Conservation (phyloP, 1,139 yeast genomes). For the Saccharomycopsis hybrid region DNA sequence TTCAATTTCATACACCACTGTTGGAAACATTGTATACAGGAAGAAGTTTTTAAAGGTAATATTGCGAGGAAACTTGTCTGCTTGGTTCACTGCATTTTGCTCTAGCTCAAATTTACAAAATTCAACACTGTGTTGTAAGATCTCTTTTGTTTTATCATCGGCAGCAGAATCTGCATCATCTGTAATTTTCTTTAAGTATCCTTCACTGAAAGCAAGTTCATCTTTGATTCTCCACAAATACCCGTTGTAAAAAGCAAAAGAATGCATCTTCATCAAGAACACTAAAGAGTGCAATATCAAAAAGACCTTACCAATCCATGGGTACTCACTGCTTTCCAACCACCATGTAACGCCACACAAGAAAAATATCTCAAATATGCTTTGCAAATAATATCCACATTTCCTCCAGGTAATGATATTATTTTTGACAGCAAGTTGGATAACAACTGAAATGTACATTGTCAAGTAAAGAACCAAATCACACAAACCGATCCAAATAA, state of each 20-base stretch:
- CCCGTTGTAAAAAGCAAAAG: conserved; percentile 84
- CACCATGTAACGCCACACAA: conserved; percentile 41
- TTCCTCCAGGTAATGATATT: conserved; percentile 48
- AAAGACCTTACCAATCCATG: conserved; percentile 88
- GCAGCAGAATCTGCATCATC: conserved; percentile 17
- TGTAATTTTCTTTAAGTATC: conserved; percentile 26
- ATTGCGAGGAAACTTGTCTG: conserved; percentile 56
- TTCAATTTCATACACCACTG: conserved; percentile 70
- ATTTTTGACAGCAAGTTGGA: conserved; percentile 46
- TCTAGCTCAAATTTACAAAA: conserved; percentile 61
- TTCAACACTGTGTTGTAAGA: conserved; percentile 42
- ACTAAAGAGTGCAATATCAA: conserved; percentile 79
- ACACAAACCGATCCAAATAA: conserved; percentile 57
- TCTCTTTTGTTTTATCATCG: conserved; percentile 20
- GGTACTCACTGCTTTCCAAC: conserved; percentile 48
- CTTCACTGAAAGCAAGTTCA: conserved; percentile 49
- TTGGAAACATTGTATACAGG: conserved; percentile 83
- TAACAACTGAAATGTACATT: conserved; percentile 46
- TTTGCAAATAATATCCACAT: conserved; percentile 56
- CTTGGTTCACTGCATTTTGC: conserved; percentile 31
- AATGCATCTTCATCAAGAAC: conserved; percentile 86
- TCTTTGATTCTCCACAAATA: conserved; percentile 62
- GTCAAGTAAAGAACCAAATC: conserved; percentile 66
- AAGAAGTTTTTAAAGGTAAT: conserved; percentile 64
- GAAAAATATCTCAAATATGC: conserved; percentile 46